Evolutionary conservation across 257 asterid genomes (phyloP), one percentile per base, ranked within the genome.

Genomic region (Fraxinus anomala): DNA sequence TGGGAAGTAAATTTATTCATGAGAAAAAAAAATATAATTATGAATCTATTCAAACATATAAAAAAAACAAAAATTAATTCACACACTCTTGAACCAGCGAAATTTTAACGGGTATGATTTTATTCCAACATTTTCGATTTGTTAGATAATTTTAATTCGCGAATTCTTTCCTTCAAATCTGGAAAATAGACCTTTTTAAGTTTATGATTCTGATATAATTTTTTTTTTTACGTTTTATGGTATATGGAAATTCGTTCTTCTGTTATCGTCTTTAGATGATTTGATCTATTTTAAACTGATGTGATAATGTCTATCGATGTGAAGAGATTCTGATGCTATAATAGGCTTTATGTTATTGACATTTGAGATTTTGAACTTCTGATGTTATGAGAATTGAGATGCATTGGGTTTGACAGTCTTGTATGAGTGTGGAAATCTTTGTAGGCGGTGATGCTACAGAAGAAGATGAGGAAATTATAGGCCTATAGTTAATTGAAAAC

Each of bases 401-500:
- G 59, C 13, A 82, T 44, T 70, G 77, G 49, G 24, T 26, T 30
- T 56, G 59, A 69, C 13, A 59, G 37, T 72, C 17, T 42, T 66
- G 68, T 49, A 33, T 33, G 66, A 59, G 51, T 54, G 54, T 47
- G 56, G 56, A 13, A 14, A 47, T 14, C n/a, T 14, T 47, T 47
- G 7, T 16, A 4, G 56, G n/a, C 16, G 16, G 49, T 42, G 49
- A 42, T 42, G 49, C 49, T 42, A 42, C 49, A 10, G 49, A 42
- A 42, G 16, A 11, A 42, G 56, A 14, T 3, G 56, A 16, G 14
- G 54, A 14, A 44, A 44, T 14, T 44, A 3, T 44, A 13, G 54
- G 54, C n/a, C 24, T 24, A 65, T 19, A 61, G 78, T 44, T 71
- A 74, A 72, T 54, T 82, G 73, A 70, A 42, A 56, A 69, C n/a